A percentile compares a stretch with the other conserved stretches of the same genome.
phyloP scores from a whole-genome alignment of 768 basidiomycete genomes.

The Boletus reticulatus region DNA sequence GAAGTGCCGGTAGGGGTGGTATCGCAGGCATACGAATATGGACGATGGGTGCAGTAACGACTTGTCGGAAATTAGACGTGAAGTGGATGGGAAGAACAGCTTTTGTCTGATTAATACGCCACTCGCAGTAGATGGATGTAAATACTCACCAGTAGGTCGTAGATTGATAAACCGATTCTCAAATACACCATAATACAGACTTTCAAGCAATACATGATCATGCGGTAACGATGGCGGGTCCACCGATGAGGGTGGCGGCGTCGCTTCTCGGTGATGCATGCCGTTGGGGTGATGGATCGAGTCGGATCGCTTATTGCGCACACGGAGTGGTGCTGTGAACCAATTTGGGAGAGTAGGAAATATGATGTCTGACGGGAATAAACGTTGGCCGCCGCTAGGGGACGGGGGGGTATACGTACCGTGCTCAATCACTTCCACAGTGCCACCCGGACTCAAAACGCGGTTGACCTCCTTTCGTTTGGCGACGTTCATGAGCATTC shows the following conservation, averaged over 20 bases:
- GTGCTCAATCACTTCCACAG: conserved; percentile 71
- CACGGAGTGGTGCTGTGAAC: conserved; percentile 71
- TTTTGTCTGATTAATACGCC: conserved; percentile 25
- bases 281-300: conserved; percentile 54
- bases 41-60: conserved; percentile 56
- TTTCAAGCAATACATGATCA: conserved; percentile 70
- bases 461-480: conserved; percentile 65
- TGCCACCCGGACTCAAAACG: conserved; percentile 65
- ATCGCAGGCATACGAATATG: conserved; percentile 70
- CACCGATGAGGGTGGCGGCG: conserved; percentile 33
- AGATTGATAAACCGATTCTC: conserved; percentile 71
- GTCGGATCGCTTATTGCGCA: conserved; percentile 44
- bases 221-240: conserved; percentile 43
- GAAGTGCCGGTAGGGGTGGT: conserved; percentile 55
- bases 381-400: background rate
- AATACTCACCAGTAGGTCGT: conserved; percentile 58
- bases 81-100: conserved; percentile 69
- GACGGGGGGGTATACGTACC: conserved; percentile 39
- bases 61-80: conserved; percentile 68
- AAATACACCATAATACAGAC: conserved; percentile 63
- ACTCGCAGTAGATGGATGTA: background rate
- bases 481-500: conserved; percentile 4
- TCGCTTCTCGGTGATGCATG: conserved; percentile 32
- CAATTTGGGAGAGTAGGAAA: conserved; percentile 76
- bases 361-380: conserved; percentile 51